Conservation (phyloP, 2,329 filamentous ascomycete species). For the Periconia sp. region DNA sequence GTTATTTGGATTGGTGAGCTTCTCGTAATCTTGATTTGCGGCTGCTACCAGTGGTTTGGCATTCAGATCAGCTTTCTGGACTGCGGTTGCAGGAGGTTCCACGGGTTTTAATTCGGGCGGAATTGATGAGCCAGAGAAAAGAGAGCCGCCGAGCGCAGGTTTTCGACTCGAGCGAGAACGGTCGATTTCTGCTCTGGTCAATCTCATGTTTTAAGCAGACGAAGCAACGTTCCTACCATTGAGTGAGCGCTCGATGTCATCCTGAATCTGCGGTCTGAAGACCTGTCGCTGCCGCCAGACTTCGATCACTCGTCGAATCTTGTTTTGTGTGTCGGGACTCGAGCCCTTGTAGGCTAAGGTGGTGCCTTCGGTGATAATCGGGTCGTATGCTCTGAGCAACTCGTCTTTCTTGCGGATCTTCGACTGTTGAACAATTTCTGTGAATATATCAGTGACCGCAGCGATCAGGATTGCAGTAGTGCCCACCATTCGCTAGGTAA, state of each 20-base stretch:
- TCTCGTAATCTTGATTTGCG: slow-evolving; percentile 83
- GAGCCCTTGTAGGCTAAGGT: slow-evolving; percentile 90
- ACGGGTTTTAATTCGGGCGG: slow-evolving; percentile 80
- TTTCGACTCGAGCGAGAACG: slow-evolving; percentile 61
- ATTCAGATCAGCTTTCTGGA: slow-evolving; percentile 74
- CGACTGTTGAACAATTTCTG: slow-evolving; percentile 95
- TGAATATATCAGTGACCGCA: slow-evolving; percentile 13
- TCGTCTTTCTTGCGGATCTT: slow-evolving; percentile 92
- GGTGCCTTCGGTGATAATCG: slow-evolving; percentile 89
- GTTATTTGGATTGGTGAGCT: slow-evolving; percentile 74
- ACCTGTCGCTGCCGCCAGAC: slow-evolving; percentile 90
- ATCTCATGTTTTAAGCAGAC: neutral
- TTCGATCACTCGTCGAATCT: slow-evolving; percentile 86
- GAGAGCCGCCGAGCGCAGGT: slow-evolving; percentile 68
- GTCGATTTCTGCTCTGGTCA: slow-evolving; percentile 57
- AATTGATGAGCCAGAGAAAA: slow-evolving; percentile 68
- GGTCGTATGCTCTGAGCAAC: slow-evolving; percentile 89
- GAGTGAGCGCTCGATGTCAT: slow-evolving; percentile 78
- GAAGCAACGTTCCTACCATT: slow-evolving; percentile 65
- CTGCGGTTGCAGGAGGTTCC: slow-evolving; percentile 73
- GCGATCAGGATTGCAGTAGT: slow-evolving; percentile 20
- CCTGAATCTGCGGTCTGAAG: slow-evolving; percentile 81
- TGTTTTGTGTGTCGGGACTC: slow-evolving; percentile 80
- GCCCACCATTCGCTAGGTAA: slow-evolving; percentile 90
- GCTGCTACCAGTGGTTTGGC: slow-evolving; percentile 70